These are phyloP conservation scores for Epichloe glyceriae DNA, from an alignment of 2,329 filamentous ascomycete genomes.

Conservation along the genomic window DNA sequence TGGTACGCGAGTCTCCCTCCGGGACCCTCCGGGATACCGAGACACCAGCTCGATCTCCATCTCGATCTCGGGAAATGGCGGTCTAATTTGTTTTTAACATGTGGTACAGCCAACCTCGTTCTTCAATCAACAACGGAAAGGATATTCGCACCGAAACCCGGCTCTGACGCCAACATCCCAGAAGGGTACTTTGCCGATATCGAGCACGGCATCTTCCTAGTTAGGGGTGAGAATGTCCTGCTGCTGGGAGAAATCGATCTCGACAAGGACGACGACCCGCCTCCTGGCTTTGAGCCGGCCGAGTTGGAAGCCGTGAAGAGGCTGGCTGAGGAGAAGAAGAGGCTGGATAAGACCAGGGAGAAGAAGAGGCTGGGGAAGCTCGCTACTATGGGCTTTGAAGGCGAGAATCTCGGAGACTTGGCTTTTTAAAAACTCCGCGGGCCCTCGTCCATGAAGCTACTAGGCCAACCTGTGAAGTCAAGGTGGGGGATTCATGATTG, in stretches of 20 bases:
- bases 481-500: neutral
- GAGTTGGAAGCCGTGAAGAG: constrained; percentile 57
- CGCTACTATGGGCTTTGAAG: constrained; percentile 72
- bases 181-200: constrained; percentile 66
- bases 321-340: constrained; percentile 59
- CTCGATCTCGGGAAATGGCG: no score
- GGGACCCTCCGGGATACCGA: no score
- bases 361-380: constrained; percentile 61
- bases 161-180: constrained; percentile 21
- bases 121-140: constrained; percentile 87
- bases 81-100: neutral
- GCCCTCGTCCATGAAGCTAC: no score
- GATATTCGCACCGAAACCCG: constrained; percentile 52
- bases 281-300: constrained; percentile 57
- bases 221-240: constrained; percentile 93
- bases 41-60: no score
- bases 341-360: constrained; percentile 56
- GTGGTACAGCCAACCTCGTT: constrained; percentile 68
- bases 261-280: constrained; percentile 81
- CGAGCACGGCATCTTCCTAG: constrained; percentile 73
- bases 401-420: constrained; percentile 66
- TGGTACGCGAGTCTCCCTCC: constrained; percentile 35
- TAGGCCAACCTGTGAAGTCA: neutral
- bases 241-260: constrained; percentile 92
- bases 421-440: constrained; percentile 34